phyloP scores from a whole-genome alignment of 768 basidiomycete genomes.

The Cystoderma amianthinum region DNA sequence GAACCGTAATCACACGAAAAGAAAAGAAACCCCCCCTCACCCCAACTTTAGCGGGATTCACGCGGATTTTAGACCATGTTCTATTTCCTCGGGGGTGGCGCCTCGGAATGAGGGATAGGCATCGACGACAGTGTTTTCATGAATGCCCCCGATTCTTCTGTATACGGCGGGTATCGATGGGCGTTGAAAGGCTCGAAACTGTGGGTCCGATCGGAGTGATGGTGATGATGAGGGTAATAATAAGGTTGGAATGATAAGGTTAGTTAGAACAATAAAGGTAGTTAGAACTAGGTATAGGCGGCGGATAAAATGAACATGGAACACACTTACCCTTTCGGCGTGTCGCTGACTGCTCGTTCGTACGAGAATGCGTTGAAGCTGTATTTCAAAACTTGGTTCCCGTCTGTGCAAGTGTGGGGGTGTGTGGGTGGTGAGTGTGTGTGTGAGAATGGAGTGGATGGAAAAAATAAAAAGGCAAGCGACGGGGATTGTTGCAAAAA shows the following conservation, averaged over 20 bases:
- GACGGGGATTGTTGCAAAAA: slow-evolving; percentile 51
- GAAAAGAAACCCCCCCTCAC: too few relatives aligned
- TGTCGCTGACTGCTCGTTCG: slow-evolving; percentile 36
- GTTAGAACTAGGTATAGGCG: not conserved
- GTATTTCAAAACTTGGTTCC: slow-evolving; percentile 42
- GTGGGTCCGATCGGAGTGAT: too few relatives aligned
- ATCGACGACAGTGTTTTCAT: slow-evolving; percentile 9
- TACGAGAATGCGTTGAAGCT: slow-evolving; percentile 53
- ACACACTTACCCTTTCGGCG: slow-evolving; percentile 46
- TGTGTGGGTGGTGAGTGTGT: not conserved
- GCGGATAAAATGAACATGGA: too few relatives aligned
- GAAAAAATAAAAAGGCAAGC: slow-evolving; percentile 48
- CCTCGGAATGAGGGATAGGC: not conserved
- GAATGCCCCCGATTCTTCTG: slow-evolving; percentile 23
- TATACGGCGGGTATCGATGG: slow-evolving; percentile 47
- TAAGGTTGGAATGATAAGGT: too few relatives aligned
- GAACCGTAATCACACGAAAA: too few relatives aligned
- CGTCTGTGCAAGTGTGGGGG: slow-evolving; percentile 31
- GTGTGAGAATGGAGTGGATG: not conserved
- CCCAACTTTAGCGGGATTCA: too few relatives aligned
- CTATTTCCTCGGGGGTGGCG: too few relatives aligned
- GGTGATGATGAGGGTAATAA: too few relatives aligned
- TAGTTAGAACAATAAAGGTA: too few relatives aligned
- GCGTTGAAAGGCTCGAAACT: slow-evolving; percentile 24
- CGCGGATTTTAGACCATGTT: too few relatives aligned